These are phyloP conservation scores for Pyrenophora graminea DNA, from an alignment of 2,329 filamentous ascomycete species.

Conservation along the genomic window DNA sequence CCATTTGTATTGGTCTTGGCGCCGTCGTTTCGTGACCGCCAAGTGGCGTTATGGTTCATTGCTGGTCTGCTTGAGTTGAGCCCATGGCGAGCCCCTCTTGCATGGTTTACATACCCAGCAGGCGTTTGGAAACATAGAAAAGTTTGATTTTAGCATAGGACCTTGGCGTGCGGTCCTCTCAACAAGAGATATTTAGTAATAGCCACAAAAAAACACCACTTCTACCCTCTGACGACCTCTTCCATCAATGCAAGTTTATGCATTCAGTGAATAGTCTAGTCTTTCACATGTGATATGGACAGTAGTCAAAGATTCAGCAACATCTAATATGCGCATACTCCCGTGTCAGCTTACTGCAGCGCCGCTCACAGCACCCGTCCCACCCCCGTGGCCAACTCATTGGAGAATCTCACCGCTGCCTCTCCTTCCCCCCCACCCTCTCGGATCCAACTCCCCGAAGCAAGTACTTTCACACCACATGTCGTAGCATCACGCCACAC, in stretches of 20 bases:
- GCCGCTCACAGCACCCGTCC: too few relatives aligned
- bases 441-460: too few relatives aligned
- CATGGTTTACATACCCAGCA: conserved; percentile 9
- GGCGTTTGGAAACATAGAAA: conserved; percentile 7
- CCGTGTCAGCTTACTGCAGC: too few relatives aligned
- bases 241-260: background rate
- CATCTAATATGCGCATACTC: background rate
- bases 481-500: too few relatives aligned
- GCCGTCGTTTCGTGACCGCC: conserved; percentile 10
- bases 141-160: background rate
- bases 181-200: conserved; percentile 9
- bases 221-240: background rate
- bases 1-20: conserved; percentile 6
- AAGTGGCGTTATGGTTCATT: conserved; percentile 10
- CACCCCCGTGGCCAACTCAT: too few relatives aligned
- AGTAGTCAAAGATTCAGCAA: too few relatives aligned
- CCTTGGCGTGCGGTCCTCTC: background rate
- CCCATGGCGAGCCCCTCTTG: conserved; percentile 18
- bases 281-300: too few relatives aligned
- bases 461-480: too few relatives aligned
- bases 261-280: too few relatives aligned
- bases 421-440: too few relatives aligned
- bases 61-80: conserved; percentile 18
- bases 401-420: too few relatives aligned
- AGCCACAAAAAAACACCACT: conserved; percentile 1